These are phyloP conservation scores for Laguncularia racemosa DNA, from an alignment of 345 rosid species.

Conservation along the genomic window DNA sequence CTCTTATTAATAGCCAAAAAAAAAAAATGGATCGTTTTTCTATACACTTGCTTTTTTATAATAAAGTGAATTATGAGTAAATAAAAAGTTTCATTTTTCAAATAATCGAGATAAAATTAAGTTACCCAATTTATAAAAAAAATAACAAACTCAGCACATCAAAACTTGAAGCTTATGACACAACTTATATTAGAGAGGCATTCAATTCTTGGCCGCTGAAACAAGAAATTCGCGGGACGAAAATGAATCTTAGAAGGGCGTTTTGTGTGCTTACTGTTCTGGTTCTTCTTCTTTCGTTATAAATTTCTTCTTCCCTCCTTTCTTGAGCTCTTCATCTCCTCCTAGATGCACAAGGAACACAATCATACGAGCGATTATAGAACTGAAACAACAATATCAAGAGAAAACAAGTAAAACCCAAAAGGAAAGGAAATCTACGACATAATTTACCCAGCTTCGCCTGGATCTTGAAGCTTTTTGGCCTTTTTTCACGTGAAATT, in stretches of 20 bases:
- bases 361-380: not conserved
- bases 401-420: not conserved
- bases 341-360: conserved; percentile 19
- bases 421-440: not conserved
- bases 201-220: not conserved
- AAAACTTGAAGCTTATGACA: not conserved
- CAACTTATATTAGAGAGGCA: not conserved
- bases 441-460: conserved; percentile 46
- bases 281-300: conserved; percentile 91
- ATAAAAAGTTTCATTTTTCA: too few species aligned
- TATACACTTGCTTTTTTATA: too few species aligned
- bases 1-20: too few species aligned
- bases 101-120: not conserved
- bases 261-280: conserved; percentile 40
- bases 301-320: conserved; percentile 72
- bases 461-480: conserved; percentile 36
- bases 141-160: not conserved
- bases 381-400: not conserved
- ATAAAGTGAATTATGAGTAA: too few species aligned
- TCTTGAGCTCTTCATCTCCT: conserved; percentile 65
- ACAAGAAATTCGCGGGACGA: not conserved
- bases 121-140: not conserved
- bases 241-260: not conserved
- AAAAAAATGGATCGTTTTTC: too few species aligned
- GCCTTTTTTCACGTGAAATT: conserved; percentile 15